phyloP scores from a whole-genome alignment of 1,284 basidiomycete genomes.

The Sporisorium sorghi region DNA sequence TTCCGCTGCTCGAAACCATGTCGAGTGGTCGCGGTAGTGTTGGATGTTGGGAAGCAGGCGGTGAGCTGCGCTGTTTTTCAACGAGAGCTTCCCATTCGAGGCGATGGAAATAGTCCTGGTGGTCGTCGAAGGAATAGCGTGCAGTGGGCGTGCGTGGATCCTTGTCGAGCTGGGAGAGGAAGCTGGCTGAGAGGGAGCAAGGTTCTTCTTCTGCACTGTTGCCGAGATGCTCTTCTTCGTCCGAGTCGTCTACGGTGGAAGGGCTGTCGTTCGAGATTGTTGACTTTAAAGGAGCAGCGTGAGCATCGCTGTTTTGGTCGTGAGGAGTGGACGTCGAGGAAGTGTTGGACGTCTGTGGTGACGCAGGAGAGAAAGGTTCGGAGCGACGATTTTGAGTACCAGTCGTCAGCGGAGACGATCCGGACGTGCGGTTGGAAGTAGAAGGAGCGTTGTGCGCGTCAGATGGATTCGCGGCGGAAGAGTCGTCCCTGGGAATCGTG shows the following conservation, averaged over 20 bases:
- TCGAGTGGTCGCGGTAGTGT: constrained; percentile 1
- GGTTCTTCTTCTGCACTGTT: constrained; percentile 6
- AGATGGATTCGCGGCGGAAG: background rate
- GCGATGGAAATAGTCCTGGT: constrained; percentile 43
- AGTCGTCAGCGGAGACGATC: constrained; percentile 1
- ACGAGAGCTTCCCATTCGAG: constrained; percentile 45
- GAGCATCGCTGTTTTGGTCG: background rate
- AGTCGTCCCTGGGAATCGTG: background rate
- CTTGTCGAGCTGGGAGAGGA: constrained; percentile 26
- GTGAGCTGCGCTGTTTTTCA: constrained; percentile 6
- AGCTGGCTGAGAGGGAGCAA: constrained; percentile 33
- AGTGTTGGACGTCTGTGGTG: background rate
- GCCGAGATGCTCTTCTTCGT: background rate
- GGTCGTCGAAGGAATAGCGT: constrained; percentile 50
- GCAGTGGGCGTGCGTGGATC: constrained; percentile 26
- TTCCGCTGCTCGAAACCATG: constrained; percentile 7
- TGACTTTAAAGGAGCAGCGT: background rate
- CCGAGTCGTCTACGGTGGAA: background rate
- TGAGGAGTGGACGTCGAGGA: background rate
- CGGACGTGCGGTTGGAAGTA: background rate
- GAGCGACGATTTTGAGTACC: constrained; percentile 7
- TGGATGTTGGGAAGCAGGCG: constrained; percentile 1
- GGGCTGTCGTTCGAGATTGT: background rate
- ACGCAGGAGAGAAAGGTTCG: constrained; percentile 3
- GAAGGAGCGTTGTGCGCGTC: constrained; percentile 2